Evolutionary conservation across 306 rosid species (phyloP).

Genomic region (Notholithocarpus densiflorus): DNA sequence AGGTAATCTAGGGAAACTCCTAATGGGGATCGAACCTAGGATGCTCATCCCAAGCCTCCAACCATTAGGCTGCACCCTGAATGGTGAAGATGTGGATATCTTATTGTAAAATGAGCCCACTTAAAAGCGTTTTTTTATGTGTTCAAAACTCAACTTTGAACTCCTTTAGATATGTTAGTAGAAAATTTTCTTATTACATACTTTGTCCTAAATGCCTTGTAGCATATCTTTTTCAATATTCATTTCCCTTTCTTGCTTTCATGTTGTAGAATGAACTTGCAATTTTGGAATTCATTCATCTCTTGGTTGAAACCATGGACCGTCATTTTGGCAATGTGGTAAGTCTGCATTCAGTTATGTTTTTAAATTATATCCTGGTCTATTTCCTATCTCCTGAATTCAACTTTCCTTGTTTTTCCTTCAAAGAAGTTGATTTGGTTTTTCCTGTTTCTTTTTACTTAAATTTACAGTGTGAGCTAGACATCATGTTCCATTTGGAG

Average conservation of each 20-base stretch:
- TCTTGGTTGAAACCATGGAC: slow-evolving; percentile 96
- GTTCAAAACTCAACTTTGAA: not conserved
- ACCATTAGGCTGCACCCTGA: too few species aligned
- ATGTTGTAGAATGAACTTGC: slow-evolving; percentile 86
- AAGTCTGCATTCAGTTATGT: slow-evolving; percentile 24
- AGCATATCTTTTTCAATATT: not conserved
- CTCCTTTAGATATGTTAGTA: not conserved
- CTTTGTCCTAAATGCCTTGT: not conserved
- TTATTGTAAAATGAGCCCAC: too few species aligned
- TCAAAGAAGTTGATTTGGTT: not conserved
- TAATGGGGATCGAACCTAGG: too few species aligned
- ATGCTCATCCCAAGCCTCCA: too few species aligned
- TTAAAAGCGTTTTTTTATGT: not conserved
- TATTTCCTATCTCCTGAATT: not conserved
- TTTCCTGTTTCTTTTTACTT: not conserved
- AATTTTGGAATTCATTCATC: slow-evolving; percentile 90
- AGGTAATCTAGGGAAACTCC: too few species aligned
- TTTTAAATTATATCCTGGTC: not conserved
- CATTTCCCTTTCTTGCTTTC: not conserved
- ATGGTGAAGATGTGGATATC: too few species aligned
- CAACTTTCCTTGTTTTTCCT: not conserved
- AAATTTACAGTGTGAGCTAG: slow-evolving; percentile 86
- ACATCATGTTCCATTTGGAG: slow-evolving; percentile 97
- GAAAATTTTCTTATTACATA: not conserved
- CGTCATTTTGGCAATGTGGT: slow-evolving; percentile 97